A percentile compares a stretch with the other conserved stretches of the same genome.
phyloP scores from a whole-genome alignment of 306 rosid genomes.

The Cicer chorassanicum region DNA sequence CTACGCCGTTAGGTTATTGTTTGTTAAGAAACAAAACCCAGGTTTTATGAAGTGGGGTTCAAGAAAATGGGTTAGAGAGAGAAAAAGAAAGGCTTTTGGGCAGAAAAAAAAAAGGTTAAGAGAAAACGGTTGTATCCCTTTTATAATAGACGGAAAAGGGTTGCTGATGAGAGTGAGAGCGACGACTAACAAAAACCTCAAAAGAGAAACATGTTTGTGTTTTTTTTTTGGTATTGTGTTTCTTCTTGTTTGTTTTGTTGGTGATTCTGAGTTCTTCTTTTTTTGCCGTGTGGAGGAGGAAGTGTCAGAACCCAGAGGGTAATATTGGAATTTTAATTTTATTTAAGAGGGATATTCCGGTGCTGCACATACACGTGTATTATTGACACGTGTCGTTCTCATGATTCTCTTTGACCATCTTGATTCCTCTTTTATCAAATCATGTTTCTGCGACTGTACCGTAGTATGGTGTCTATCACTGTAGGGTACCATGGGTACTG shows the following conservation, averaged over 20 bases:
- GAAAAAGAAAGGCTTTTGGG: not conserved
- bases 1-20: not conserved
- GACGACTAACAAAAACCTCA: not conserved
- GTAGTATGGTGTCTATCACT: not conserved
- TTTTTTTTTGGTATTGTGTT: not conserved
- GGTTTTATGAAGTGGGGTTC: conserved; percentile 26
- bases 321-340: conserved; percentile 27
- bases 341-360: conserved; percentile 47
- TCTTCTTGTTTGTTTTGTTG: not conserved
- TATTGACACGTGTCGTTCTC: conserved; percentile 39
- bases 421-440: not conserved
- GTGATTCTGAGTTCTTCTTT: conserved; percentile 24
- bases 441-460: not conserved
- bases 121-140: not conserved
- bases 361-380: not conserved
- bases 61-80: conserved; percentile 35
- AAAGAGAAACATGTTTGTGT: not conserved
- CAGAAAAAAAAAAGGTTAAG: not conserved
- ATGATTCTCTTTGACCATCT: conserved; percentile 28
- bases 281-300: conserved; percentile 40
- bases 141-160: not conserved
- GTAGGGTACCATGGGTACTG: not conserved
- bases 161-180: conserved; percentile 5
- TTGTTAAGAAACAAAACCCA: not conserved
- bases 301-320: conserved; percentile 33